phyloP scores from a whole-genome alignment of 2,329 filamentous ascomycete species.

The Xylaria sp. region DNA sequence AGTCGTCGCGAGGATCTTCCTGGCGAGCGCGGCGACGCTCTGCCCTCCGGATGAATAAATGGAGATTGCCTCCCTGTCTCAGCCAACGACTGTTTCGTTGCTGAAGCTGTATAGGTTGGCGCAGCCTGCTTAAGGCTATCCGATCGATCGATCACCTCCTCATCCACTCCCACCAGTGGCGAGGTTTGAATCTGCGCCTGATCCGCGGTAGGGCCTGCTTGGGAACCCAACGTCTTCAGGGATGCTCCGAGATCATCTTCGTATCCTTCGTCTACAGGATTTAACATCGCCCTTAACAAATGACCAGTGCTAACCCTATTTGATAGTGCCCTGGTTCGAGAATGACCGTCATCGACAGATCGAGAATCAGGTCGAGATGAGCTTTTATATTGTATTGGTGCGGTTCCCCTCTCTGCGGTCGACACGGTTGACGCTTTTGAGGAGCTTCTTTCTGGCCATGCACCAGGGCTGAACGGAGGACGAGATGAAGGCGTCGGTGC shows the following conservation, averaged over 20 bases:
- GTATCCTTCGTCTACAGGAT: slow-evolving; percentile 24
- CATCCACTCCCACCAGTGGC: slow-evolving; percentile 8
- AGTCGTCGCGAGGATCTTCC: slow-evolving; percentile 13
- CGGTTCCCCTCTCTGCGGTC: not conserved
- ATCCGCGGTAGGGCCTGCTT: slow-evolving; percentile 12
- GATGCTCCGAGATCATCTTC: slow-evolving; percentile 12
- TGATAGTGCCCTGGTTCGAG: slow-evolving; percentile 11
- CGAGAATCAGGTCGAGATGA: slow-evolving; percentile 13
- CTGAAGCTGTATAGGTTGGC: not conserved
- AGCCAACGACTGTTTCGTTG: not conserved
- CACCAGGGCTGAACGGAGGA: slow-evolving; percentile 8
- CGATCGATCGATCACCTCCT: slow-evolving; percentile 8
- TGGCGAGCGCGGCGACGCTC: slow-evolving; percentile 12
- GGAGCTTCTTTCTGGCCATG: slow-evolving; percentile 41
- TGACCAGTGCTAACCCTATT: slow-evolving; percentile 20
- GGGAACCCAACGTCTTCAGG: slow-evolving; percentile 3
- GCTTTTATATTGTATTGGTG: not conserved
- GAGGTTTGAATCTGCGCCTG: slow-evolving; percentile 5
- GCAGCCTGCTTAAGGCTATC: not conserved
- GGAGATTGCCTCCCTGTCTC: slow-evolving; percentile 11
- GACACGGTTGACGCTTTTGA: slow-evolving; percentile 32
- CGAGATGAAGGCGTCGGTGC: slow-evolving; percentile 18
- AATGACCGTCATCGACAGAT: slow-evolving; percentile 1
- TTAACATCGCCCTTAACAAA: slow-evolving; percentile 24
- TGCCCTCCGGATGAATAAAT: not conserved